Evolutionary conservation across 768 basidiomycete species (phyloP), one percentile per base, ranked within the genome.

Genomic region (Termitomyces sp.): DNA sequence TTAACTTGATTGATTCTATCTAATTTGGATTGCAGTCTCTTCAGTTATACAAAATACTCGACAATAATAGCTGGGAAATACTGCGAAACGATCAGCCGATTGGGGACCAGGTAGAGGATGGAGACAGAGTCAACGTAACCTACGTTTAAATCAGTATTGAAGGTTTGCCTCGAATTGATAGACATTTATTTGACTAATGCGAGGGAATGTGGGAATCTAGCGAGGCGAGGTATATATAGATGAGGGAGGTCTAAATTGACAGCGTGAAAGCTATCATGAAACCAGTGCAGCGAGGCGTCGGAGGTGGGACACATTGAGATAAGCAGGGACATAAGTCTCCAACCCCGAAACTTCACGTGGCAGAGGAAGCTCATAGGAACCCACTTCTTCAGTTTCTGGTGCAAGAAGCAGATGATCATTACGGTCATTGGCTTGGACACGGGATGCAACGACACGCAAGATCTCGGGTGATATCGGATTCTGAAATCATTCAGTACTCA

Each of bases 401-500:
- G 93, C 86, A 52, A 99, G 86, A 58, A 99, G 84, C 20, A 99
- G 80, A 69, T 98, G 96, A 71, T 99, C 97, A 69, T 93, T 94
- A 65, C 94, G 88, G 75, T 98, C 97, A 71, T 96, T 93, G 48
- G 94, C 90, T 67, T 93, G 88, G 54, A 99, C 95, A 49, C 97
- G 84, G 34, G 94, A 92, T 42, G 96, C 94, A 53, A 99, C 97
- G 22, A 98, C 94, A 52, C 94, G 89, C 39, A 99, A 79, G 60
- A 99, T 98, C 75, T 98, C 96, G 24, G 94, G 92, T 2, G 95
- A 94, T 66, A 98, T 98, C 9, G 96, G 97, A 64, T 92, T 94
- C 92, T 95, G 63, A 12, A 37, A 22, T 47, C 56, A 43, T 44
- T 12, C 44, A 54, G 50, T 37, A 37, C 1, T 48, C 9, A 36